These are phyloP conservation scores for Trichophyton verrucosum DNA, from an alignment of 2,329 filamentous ascomycete genomes.

Conservation along the genomic window DNA sequence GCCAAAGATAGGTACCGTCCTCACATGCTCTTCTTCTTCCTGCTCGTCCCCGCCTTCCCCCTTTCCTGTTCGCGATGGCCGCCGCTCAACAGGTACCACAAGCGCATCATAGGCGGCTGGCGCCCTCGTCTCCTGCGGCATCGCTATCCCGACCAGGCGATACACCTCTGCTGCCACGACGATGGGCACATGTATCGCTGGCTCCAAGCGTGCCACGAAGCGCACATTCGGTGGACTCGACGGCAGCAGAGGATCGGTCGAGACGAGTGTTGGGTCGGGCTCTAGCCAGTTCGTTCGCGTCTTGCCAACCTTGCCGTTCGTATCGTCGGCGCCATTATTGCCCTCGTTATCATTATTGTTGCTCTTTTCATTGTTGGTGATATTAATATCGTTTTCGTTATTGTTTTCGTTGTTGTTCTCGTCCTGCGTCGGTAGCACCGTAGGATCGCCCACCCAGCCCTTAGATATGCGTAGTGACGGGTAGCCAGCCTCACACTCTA, in stretches of 20 bases:
- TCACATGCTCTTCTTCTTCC: conserved; percentile 9
- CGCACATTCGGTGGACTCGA: conserved; percentile 29
- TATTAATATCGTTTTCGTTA: background rate
- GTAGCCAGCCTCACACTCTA: conserved; percentile 36
- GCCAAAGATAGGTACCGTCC: background rate
- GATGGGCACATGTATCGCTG: conserved; percentile 32
- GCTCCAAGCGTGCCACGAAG: conserved; percentile 33
- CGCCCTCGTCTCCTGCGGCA: conserved; percentile 30
- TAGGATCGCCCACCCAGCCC: conserved; percentile 22
- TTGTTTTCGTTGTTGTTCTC: conserved; percentile 12
- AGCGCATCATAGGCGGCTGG: conserved; percentile 29
- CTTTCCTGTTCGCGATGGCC: background rate
- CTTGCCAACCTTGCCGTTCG: conserved; percentile 12
- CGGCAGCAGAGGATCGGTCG: conserved; percentile 27
- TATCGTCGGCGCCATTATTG: conserved; percentile 10
- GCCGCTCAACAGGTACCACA: conserved; percentile 19
- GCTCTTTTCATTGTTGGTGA: conserved; percentile 9
- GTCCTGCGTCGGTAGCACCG: conserved; percentile 9
- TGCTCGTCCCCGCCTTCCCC: no score
- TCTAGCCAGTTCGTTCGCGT: conserved; percentile 29
- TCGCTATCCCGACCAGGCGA: conserved; percentile 27
- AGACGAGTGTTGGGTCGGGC: conserved; percentile 25
- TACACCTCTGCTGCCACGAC: conserved; percentile 32
- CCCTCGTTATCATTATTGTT: conserved; percentile 6
- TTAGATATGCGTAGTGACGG: conserved; percentile 34